Evolutionary conservation across 139 green algal genomes (phyloP).

Genomic region (Marvania coccoides): DNA sequence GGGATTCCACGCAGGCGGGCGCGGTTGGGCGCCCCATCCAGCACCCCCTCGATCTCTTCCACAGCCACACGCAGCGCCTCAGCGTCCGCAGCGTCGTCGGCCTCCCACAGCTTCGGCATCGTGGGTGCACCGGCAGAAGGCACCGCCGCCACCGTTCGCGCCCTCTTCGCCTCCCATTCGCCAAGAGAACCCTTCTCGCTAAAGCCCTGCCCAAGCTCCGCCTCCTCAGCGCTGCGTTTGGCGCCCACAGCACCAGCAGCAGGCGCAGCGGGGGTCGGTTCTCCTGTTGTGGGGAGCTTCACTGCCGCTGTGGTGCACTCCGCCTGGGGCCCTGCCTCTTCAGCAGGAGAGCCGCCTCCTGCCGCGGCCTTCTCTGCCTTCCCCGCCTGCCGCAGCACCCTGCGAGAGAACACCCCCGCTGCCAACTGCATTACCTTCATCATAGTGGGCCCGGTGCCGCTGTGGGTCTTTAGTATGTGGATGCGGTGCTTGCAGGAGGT

Average conservation of each 20-base stretch:
- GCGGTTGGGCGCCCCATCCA: neutral
- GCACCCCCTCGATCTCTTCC: neutral
- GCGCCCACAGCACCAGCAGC: neutral
- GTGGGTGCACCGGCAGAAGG: no score
- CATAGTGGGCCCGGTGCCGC: neutral
- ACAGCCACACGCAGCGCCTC: neutral
- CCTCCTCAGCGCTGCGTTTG: neutral
- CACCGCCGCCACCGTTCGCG: neutral
- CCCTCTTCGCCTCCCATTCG: neutral
- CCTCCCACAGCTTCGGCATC: no score
- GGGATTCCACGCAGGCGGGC: no score
- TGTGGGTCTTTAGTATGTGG: neutral
- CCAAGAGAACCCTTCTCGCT: no score
- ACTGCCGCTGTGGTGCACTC: neutral
- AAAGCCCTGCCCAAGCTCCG: no score
- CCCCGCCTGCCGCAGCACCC: neutral
- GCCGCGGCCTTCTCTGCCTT: neutral
- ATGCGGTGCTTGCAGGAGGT: neutral
- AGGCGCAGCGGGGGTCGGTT: neutral
- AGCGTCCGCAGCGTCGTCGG: neutral
- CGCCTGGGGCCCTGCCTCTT: neutral
- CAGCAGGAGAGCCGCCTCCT: neutral
- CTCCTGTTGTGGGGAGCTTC: neutral
- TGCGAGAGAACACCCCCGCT: neutral
- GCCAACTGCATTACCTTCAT: neutral